Base-by-base conservation (phyloP, 2,329 filamentous ascomycete species). In the Fusarium dimerum region DNA sequence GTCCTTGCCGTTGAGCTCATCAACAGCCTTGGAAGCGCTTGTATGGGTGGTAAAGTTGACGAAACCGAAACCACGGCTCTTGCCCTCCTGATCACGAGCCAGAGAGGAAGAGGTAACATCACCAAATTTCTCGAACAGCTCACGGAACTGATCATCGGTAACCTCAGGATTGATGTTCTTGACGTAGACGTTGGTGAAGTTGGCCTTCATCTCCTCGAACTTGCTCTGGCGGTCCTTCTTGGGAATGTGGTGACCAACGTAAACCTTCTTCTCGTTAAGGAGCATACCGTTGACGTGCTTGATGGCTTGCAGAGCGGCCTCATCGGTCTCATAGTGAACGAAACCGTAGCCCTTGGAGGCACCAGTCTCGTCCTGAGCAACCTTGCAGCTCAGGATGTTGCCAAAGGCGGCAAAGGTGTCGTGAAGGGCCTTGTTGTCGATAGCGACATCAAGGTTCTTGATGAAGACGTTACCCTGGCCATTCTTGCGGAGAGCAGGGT, bases 211-310 rank as follows among this genome's bases (percentile, higher is more conserved):
- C 84, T 99, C 94, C 81, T 99, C 94, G 67, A 97, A 97, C 81
- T 99, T 99, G 90, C 91, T 96, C 85, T 97, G 94, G 68, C 94
- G 93, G 73, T 99, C 94, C 85, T 97, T 97, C 89, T 97, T 97
- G 74, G 94, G 92, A 69, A 99, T 97, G 79, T 99, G 94, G 78
- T 97, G 93, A 61, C 94, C 94, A 66, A 99, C 94, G 67, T 95
- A 99, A 61, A 99, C 94, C 85, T 99, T 99, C 88, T 99, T 99
- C 85, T 99, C 94, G 80, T 99, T 99, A 72, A 99, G 78, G 74
- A 99, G 82, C 94, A 99, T 99, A 74, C 94, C 94, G 76, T 99
- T 99, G 71, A 99, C 94, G 71, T 96, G 92, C 85, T 97, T 97
- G 84, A 99, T 99, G 70, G 94, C 94, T 73, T 94, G 90, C 73